phyloP scores from a whole-genome alignment of 805 yeast genomes.

The Ogataea nitratoaversa region DNA sequence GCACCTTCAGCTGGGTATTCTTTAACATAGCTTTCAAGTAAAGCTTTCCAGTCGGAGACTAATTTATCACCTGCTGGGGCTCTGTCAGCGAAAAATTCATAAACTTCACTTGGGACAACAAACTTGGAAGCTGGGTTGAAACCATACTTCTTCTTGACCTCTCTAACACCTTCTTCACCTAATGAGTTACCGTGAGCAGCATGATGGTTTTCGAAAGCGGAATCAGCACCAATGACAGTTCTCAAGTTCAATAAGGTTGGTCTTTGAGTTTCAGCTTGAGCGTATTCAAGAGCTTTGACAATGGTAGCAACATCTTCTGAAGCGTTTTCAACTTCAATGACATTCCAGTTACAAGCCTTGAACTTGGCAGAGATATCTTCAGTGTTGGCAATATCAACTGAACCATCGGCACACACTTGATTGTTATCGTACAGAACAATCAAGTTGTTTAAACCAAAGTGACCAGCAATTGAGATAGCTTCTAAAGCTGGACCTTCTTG shows the following conservation, averaged over 20 bases:
- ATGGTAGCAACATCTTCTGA: conserved; percentile 76
- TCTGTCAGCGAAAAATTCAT: conserved; percentile 59
- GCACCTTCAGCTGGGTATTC: conserved; percentile 76
- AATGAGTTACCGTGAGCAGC: conserved; percentile 95
- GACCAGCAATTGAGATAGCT: conserved; percentile 94
- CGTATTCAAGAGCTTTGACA: conserved; percentile 49
- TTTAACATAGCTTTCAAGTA: conserved; percentile 55
- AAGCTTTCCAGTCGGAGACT: conserved; percentile 71
- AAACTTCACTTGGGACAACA: conserved; percentile 78
- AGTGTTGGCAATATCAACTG: conserved; percentile 84
- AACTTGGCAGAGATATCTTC: conserved; percentile 86
- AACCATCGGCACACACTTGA: conserved; percentile 95
- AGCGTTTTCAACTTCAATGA: conserved; percentile 64
- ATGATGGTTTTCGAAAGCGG: conserved; percentile 78
- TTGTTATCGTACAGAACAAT: conserved; percentile 95
- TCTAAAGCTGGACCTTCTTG: conserved; percentile 97
- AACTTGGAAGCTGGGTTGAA: conserved; percentile 84
- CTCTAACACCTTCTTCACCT: conserved; percentile 87
- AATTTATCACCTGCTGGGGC: conserved; percentile 58
- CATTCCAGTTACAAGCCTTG: conserved; percentile 94
- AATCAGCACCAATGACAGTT: conserved; percentile 94
- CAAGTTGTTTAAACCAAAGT: conserved; percentile 84
- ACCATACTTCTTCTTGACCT: conserved; percentile 77
- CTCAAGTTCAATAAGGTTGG: conserved; percentile 87
- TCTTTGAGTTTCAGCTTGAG: conserved; percentile 26